phyloP scores from a whole-genome alignment of 2,329 filamentous ascomycete species.

The Diaporthe amygdali region DNA sequence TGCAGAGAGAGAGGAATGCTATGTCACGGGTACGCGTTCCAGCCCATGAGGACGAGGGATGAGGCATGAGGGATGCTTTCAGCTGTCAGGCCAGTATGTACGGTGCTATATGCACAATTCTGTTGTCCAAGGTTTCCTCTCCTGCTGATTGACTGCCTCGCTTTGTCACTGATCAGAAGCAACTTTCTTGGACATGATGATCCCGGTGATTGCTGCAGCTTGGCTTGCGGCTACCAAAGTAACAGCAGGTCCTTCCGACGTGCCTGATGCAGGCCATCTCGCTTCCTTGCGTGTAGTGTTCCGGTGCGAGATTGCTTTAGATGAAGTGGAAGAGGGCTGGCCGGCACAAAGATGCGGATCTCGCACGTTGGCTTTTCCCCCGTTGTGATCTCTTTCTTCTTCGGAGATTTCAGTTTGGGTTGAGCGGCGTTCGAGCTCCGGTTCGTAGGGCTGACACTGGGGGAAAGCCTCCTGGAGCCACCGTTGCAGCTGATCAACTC shows the following conservation, averaged over 20 bases:
- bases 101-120: background rate
- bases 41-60: background rate
- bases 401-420: background rate
- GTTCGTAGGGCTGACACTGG: constrained; percentile 21
- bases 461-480: background rate
- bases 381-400: background rate
- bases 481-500: constrained; percentile 2
- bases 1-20: background rate
- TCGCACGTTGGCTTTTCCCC: background rate
- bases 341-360: background rate
- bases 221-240: constrained; percentile 5
- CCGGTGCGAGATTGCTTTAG: background rate
- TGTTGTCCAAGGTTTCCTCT: background rate
- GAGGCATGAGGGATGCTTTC: background rate
- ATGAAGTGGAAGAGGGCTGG: background rate
- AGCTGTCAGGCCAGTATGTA: background rate
- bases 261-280: constrained; percentile 8
- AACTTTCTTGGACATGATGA: background rate
- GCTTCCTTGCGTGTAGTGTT: background rate
- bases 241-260: background rate
- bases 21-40: background rate
- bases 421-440: constrained; percentile 1
- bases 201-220: background rate
- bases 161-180: constrained; percentile 5
- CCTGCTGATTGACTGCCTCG: background rate